Evolutionary conservation across 257 asterid genomes (phyloP).

Genomic region (Avicennia marina): DNA sequence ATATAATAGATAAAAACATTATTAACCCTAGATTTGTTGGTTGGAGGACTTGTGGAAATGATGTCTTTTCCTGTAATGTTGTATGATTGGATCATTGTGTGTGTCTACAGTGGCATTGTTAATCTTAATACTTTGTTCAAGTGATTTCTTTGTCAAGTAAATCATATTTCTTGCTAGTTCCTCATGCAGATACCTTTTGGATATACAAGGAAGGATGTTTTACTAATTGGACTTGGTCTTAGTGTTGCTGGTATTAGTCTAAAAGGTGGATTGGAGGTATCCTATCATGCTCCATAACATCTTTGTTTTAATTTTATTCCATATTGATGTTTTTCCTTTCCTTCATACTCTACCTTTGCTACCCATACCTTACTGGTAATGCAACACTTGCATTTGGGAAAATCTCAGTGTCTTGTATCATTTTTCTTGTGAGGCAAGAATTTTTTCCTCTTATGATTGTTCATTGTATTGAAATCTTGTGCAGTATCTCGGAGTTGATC

Average conservation of each 20-base stretch:
- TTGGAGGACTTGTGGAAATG: neutral
- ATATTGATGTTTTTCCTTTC: constrained; percentile 1
- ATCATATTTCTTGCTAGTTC: constrained; percentile 11
- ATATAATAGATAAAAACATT: neutral
- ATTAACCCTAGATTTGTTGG: neutral
- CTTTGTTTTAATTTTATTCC: neutral
- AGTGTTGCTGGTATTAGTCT: constrained; percentile 64
- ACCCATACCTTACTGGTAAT: too few relatives aligned
- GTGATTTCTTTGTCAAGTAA: neutral
- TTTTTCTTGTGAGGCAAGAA: neutral
- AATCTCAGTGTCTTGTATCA: neutral
- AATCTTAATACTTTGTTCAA: too few relatives aligned
- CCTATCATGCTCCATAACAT: neutral
- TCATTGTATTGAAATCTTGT: constrained; percentile 21
- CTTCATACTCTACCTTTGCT: neutral
- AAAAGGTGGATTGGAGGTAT: constrained; percentile 88
- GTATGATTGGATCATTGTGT: constrained; percentile 2
- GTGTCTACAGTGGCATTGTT: neutral
- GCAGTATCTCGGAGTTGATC: constrained; percentile 86
- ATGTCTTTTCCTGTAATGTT: neutral
- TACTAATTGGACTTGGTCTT: constrained; percentile 79
- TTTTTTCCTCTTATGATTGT: neutral
- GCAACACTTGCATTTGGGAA: neutral
- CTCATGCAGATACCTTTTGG: constrained; percentile 78
- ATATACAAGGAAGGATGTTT: constrained; percentile 89